Percentiles rank a stretch among this genome's conserved stretches.
Evolutionary conservation across 176 grass and related monocot species (phyloP).

Genomic region (Otatea glauca): DNA sequence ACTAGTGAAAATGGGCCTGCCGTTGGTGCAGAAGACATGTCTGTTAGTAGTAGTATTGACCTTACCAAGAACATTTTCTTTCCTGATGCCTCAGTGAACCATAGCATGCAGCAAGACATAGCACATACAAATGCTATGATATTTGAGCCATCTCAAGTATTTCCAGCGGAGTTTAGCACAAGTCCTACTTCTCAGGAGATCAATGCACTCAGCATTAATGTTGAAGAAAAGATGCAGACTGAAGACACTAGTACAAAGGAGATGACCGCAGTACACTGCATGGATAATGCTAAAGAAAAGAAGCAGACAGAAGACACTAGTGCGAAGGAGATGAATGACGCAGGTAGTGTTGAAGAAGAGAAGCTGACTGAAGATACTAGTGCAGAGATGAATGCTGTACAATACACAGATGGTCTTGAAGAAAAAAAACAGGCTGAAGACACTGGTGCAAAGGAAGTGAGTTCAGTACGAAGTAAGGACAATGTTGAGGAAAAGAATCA

Average conservation of each 20-base stretch:
- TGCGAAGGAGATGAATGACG: constrained; percentile 6
- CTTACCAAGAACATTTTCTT: constrained; percentile 26
- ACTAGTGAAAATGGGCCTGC: neutral
- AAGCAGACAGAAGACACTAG: constrained; percentile 25
- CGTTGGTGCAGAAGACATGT: constrained; percentile 29
- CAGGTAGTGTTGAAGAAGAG: constrained; percentile 36
- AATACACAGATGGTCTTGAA: neutral
- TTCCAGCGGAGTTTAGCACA: constrained; percentile 7
- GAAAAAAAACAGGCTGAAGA: constrained; percentile 11
- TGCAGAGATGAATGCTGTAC: neutral
- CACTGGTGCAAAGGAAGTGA: neutral
- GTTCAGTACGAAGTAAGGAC: neutral
- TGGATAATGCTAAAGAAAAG: constrained; percentile 23
- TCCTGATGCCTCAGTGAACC: constrained; percentile 20
- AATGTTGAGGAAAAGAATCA: constrained; percentile 1
- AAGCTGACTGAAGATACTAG: neutral
- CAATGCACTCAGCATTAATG: neutral
- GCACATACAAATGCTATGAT: neutral
- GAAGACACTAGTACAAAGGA: constrained; percentile 34
- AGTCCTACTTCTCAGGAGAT: neutral
- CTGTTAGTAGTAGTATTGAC: constrained; percentile 14
- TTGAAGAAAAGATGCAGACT: constrained; percentile 1
- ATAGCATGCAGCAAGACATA: constrained; percentile 11
- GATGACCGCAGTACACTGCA: neutral
- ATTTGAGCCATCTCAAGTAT: constrained; percentile 10